Percentiles rank a stretch among this genome's conserved stretches.
Evolutionary conservation across 31 red algal genomes (phyloP).

Genomic region (Asparagopsis taxiformis): DNA sequence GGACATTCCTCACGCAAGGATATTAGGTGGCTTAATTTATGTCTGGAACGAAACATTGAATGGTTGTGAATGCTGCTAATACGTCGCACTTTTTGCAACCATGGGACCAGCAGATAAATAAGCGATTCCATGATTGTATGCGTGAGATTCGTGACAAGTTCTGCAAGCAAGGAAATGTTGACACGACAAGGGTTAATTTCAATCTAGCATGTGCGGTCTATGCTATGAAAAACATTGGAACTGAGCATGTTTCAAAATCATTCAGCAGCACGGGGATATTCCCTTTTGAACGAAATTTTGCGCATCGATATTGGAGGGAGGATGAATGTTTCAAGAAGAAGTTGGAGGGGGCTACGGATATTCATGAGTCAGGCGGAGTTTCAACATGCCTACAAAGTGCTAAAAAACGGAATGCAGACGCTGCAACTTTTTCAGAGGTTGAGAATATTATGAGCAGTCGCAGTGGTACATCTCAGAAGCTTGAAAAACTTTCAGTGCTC

Average conservation of each 20-base stretch:
- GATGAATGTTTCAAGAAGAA: too few relatives aligned
- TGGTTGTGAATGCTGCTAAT: constrained; percentile 19
- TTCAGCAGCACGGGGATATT: constrained; percentile 14
- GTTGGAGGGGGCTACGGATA: too few relatives aligned
- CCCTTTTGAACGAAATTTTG: constrained; percentile 22
- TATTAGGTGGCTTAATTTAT: constrained; percentile 6
- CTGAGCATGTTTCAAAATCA: neutral
- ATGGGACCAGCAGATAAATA: constrained; percentile 31
- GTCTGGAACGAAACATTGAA: constrained; percentile 3
- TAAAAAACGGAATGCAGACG: too few relatives aligned
- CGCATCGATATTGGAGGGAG: constrained; percentile 5
- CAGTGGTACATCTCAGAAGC: too few relatives aligned
- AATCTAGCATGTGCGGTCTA: constrained; percentile 26
- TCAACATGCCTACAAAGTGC: too few relatives aligned
- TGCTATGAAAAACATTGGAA: neutral
- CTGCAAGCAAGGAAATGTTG: constrained; percentile 5
- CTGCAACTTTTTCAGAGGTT: too few relatives aligned
- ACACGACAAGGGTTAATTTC: neutral
- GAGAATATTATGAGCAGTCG: too few relatives aligned
- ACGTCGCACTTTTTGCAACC: constrained; percentile 34
- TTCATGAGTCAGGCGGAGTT: too few relatives aligned
- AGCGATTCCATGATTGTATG: constrained; percentile 13
- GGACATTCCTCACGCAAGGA: constrained; percentile 11
- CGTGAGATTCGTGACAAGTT: constrained; percentile 14
- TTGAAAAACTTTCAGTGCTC: too few relatives aligned